A percentile compares a stretch with the other conserved stretches of the same genome.
These are phyloP conservation scores for Rhodotorula sp. DNA, from an alignment of 1,284 basidiomycete species.

Conservation along the genomic window DNA sequence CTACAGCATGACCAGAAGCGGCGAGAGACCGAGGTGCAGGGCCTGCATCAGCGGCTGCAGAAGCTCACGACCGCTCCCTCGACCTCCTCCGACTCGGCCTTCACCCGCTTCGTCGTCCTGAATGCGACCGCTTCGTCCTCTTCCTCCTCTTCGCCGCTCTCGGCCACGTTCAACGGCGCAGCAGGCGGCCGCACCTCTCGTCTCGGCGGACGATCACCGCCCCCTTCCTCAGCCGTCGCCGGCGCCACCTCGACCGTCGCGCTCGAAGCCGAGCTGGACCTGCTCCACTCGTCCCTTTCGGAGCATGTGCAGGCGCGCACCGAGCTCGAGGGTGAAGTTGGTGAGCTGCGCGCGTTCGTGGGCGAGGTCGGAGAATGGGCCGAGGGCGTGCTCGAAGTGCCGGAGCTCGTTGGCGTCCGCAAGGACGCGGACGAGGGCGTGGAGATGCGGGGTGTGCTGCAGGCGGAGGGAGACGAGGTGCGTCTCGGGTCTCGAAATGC, in stretches of 20 bases:
- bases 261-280: constrained; percentile 22
- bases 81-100: background rate
- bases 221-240: background rate
- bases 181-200: background rate
- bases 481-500: background rate
- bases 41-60: constrained; percentile 25
- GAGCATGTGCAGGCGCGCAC: constrained; percentile 10
- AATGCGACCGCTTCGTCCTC: background rate
- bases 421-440: constrained; percentile 6
- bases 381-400: constrained; percentile 16
- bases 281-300: constrained; percentile 22
- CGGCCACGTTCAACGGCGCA: background rate
- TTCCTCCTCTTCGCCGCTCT: background rate
- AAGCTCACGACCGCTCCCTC: constrained; percentile 25
- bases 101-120: constrained; percentile 12
- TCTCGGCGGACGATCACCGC: background rate
- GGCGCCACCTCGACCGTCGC: background rate
- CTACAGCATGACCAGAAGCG: constrained; percentile 40
- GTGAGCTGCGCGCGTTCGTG: constrained; percentile 22
- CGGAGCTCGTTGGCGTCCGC: background rate
- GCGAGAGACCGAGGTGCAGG: constrained; percentile 29
- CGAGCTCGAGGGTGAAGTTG: constrained; percentile 14
- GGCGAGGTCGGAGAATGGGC: constrained; percentile 39
- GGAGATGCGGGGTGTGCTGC: constrained; percentile 11
- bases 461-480: constrained; percentile 14